Conservation (phyloP, 2,329 filamentous ascomycete genomes). For the Xylogone sp. region DNA sequence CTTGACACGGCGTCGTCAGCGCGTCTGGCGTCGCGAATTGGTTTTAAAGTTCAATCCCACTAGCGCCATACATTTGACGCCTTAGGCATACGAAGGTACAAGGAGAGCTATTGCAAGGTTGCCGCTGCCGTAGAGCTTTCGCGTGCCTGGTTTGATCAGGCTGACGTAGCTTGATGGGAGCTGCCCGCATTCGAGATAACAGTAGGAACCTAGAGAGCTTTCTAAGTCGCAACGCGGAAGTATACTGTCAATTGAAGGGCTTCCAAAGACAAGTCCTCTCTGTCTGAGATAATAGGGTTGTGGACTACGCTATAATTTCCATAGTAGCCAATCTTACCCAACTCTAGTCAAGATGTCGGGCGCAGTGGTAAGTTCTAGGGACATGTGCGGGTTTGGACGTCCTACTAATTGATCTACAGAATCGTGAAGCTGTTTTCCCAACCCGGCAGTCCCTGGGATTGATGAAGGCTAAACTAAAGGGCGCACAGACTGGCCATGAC, state of each 20-base stretch:
- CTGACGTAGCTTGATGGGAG: background rate
- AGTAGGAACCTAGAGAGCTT: background rate
- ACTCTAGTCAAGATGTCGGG: constrained; percentile 45
- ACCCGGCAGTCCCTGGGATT: constrained; percentile 93
- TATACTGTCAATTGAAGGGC: background rate
- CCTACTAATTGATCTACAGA: constrained; percentile 47
- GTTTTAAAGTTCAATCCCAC: background rate
- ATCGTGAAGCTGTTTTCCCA: constrained; percentile 93
- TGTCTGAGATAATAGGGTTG: too few relatives aligned
- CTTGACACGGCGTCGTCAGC: background rate
- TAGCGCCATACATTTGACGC: background rate
- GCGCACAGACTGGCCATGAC: constrained; percentile 85
- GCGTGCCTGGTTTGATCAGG: background rate
- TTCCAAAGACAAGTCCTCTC: too few relatives aligned
- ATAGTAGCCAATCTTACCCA: constrained; percentile 37
- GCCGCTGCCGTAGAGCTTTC: background rate
- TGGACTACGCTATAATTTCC: constrained; percentile 2
- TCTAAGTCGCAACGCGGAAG: background rate
- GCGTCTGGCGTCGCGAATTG: constrained; percentile 6
- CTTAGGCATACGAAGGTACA: background rate
- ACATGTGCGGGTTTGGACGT: background rate
- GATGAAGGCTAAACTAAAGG: constrained; percentile 99
- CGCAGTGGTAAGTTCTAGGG: constrained; percentile 37
- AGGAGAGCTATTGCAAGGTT: too few relatives aligned
- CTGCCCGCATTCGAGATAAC: background rate